phyloP scores from a whole-genome alignment of 148 eudicot genomes.

The Nepenthes mirabilis region DNA sequence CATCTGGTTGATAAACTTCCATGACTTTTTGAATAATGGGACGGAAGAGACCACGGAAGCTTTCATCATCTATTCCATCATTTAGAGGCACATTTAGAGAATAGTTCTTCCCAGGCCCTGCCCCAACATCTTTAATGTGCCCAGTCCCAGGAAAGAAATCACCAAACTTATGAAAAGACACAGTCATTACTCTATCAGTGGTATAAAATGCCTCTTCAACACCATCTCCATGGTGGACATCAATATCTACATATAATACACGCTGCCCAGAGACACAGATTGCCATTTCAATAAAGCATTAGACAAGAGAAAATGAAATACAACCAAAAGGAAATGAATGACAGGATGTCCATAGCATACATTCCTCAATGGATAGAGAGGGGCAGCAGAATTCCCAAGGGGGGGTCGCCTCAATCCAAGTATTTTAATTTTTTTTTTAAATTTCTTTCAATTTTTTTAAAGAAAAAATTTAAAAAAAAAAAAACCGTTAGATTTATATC shows the following conservation, averaged over 20 bases:
- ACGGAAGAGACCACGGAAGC: conserved; percentile 69
- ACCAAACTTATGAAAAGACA: conserved; percentile 90
- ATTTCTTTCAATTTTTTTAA: too few relatives aligned
- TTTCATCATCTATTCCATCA: conserved; percentile 79
- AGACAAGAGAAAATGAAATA: not conserved
- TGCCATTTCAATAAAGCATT: not conserved
- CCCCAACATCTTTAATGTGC: conserved; percentile 78
- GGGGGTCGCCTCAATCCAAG: too few relatives aligned
- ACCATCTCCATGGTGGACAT: conserved; percentile 94
- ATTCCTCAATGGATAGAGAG: too few relatives aligned
- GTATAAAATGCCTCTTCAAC: conserved; percentile 92
- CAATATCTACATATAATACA: conserved; percentile 77
- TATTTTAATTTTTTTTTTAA: too few relatives aligned
- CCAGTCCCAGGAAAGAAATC: conserved; percentile 96
- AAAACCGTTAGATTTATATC: too few relatives aligned
- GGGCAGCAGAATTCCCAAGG: too few relatives aligned
- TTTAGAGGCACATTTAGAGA: conserved; percentile 84
- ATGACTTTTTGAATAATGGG: conserved; percentile 77
- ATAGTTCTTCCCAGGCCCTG: conserved; percentile 58
- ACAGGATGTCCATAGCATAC: too few relatives aligned
- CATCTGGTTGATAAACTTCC: conserved; percentile 92
- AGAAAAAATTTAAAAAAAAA: too few relatives aligned
- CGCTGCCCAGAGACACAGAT: conserved; percentile 36
- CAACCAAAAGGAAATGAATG: not conserved
- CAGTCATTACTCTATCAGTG: conserved; percentile 94